These are phyloP conservation scores for Talaromyces trachyspermus DNA, from an alignment of 495 filamentous ascomycete genomes.

Conservation along the genomic window DNA sequence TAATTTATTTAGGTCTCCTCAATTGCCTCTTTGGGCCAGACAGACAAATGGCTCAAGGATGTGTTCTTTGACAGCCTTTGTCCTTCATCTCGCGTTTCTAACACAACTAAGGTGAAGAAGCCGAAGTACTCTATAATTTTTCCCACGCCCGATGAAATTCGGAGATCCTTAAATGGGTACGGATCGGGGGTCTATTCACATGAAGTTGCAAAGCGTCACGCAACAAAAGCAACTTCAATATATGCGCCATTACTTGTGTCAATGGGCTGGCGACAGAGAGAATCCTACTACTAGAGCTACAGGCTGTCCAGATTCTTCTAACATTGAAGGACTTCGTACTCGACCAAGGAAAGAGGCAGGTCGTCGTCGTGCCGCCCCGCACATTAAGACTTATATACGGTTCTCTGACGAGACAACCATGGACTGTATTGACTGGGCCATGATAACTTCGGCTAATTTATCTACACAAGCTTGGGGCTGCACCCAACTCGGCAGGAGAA, in stretches of 20 bases:
- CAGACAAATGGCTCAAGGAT: conserved; percentile 64
- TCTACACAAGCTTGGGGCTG: conserved; percentile 85
- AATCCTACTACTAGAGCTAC: background rate
- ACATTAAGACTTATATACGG: conserved; percentile 86
- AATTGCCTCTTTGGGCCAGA: conserved; percentile 69
- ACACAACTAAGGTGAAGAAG: conserved; percentile 10
- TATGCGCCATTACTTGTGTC: conserved; percentile 59
- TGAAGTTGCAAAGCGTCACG: conserved; percentile 57
- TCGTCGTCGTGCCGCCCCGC: conserved; percentile 74
- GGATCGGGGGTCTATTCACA: conserved; percentile 76
- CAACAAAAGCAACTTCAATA: conserved; percentile 73
- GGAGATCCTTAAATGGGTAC: conserved; percentile 75
- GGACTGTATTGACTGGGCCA: conserved; percentile 70
- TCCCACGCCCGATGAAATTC: conserved; percentile 71
- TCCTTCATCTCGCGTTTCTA: conserved; percentile 11
- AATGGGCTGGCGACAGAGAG: conserved; percentile 53
- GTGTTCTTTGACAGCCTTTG: conserved; percentile 55
- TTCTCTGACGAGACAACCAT: conserved; percentile 42
- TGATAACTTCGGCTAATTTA: conserved; percentile 79
- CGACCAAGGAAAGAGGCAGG: conserved; percentile 39
- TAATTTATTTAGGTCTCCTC: conserved; percentile 50
- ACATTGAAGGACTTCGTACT: background rate
- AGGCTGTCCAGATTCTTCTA: background rate
- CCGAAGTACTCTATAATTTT: conserved; percentile 61
- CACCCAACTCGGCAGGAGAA: conserved; percentile 42